phyloP scores from a whole-genome alignment of 2,329 filamentous ascomycete genomes.

The Paramyrothecium roridum region DNA sequence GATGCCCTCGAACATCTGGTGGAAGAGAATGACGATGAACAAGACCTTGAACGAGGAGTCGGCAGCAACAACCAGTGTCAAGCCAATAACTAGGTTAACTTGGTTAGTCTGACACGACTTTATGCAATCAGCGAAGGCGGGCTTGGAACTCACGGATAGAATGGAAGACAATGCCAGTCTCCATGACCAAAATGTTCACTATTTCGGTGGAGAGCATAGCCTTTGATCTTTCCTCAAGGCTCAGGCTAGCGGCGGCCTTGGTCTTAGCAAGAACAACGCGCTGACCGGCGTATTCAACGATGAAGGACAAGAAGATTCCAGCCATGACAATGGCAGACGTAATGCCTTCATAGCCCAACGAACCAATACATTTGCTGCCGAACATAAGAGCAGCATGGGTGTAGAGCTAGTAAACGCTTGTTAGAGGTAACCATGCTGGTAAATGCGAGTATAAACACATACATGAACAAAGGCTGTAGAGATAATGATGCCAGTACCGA shows the following conservation, averaged over 20 bases:
- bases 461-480: slow-evolving; percentile 69
- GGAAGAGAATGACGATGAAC: slow-evolving; percentile 70
- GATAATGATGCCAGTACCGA: slow-evolving; percentile 70
- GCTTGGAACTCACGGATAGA: slow-evolving; percentile 52
- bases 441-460: slow-evolving; percentile 18
- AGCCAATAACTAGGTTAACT: slow-evolving; percentile 50
- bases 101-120: background rate
- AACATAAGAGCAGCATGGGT: slow-evolving; percentile 75
- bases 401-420: slow-evolving; percentile 51
- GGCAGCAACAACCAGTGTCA: slow-evolving; percentile 59
- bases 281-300: slow-evolving; percentile 65
- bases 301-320: slow-evolving; percentile 69
- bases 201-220: slow-evolving; percentile 39
- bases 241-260: slow-evolving; percentile 19
- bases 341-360: slow-evolving; percentile 64
- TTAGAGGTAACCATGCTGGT: background rate
- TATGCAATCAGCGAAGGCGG: background rate
- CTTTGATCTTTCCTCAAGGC: slow-evolving; percentile 16
- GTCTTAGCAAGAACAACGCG: slow-evolving; percentile 47
- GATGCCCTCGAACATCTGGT: slow-evolving; percentile 76
- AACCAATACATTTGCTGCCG: slow-evolving; percentile 63
- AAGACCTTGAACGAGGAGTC: slow-evolving; percentile 55
- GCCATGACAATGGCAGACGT: slow-evolving; percentile 71
- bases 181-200: slow-evolving; percentile 65
- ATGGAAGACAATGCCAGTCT: slow-evolving; percentile 73